phyloP scores from a whole-genome alignment of 805 yeast species.

The Candida tammaniensis region DNA sequence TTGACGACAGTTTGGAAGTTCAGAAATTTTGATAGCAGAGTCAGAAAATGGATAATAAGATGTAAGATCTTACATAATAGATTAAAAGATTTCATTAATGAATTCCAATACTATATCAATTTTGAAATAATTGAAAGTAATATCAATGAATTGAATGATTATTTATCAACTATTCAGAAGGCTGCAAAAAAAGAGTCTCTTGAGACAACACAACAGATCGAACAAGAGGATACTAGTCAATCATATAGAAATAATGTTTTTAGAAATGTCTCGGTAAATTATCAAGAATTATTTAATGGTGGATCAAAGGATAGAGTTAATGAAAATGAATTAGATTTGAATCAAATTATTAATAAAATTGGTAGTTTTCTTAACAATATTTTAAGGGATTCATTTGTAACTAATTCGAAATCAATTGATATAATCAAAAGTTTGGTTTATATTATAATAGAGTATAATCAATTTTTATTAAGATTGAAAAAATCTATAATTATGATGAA shows the following conservation, averaged over 20 bases:
- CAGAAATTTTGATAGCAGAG: slow-evolving; percentile 36
- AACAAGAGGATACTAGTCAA: not conserved
- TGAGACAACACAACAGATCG: slow-evolving; percentile 1
- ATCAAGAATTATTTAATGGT: slow-evolving; percentile 17
- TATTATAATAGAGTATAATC: slow-evolving; percentile 46
- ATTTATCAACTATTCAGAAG: slow-evolving; percentile 12
- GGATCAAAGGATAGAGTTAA: slow-evolving; percentile 5
- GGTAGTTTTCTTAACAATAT: slow-evolving; percentile 60
- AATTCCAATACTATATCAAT: slow-evolving; percentile 53
- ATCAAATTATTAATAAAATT: slow-evolving; percentile 23
- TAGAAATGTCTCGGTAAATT: slow-evolving; percentile 6
- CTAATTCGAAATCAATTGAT: slow-evolving; percentile 53
- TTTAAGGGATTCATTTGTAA: slow-evolving; percentile 63
- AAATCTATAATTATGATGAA: slow-evolving; percentile 52
- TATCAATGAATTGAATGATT: slow-evolving; percentile 41
- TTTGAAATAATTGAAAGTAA: slow-evolving; percentile 58
- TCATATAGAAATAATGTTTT: not conserved
- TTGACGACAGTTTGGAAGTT: slow-evolving; percentile 67
- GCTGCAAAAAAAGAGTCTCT: slow-evolving; percentile 1
- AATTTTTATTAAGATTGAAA: slow-evolving; percentile 50
- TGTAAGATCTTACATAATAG: slow-evolving; percentile 55
- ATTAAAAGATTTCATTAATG: slow-evolving; percentile 56
- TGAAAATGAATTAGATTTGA: slow-evolving; percentile 14
- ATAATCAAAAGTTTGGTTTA: slow-evolving; percentile 45
- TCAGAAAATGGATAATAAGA: slow-evolving; percentile 53